Evolutionary conservation across 2,329 filamentous ascomycete species (phyloP), one percentile per base, ranked within the genome.

Genomic region (Penicillium sp.): DNA sequence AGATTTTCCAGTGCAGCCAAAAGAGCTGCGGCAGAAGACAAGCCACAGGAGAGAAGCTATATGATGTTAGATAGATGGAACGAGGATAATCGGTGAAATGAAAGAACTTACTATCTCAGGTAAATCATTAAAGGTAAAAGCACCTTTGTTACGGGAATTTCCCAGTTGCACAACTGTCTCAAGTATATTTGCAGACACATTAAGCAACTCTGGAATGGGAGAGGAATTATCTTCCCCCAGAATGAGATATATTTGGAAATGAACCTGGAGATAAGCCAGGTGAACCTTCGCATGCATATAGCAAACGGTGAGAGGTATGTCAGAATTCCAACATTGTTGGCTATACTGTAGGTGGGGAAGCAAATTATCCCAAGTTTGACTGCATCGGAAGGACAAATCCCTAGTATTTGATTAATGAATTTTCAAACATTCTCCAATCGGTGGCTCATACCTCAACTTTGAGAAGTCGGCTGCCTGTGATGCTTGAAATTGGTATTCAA

Each of bases 281-380:
- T 65, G 55, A n/a, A 65, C 55, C 42, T 65, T 65, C 2, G 49
- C 61, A 37, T 62, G 59, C 59, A 65, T 62, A 33, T 58, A 59
- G 28, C 54, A 65, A 26, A 26, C 26, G 13, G 25, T 26, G 2
- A 33, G 35, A 11, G 59, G 57, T 16, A 62, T 30, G 40, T 59
- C 57, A 4, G 61, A 62, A 40, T 52, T 38, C 64, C 64, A 65
- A 52, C 57, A 64, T 11, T 57, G 48, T 6, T 57, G 57, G 19
- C 19, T 58, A 35, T 65, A 65, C 16, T 33, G 55, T 2, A 64
- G 51, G 45, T 64, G 59, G 22, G 38, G 46, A 22, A 38, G 64
- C 33, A 65, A 46, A 14, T 45, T 48, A 16, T 58, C 48, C 64
- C 64, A 65, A 11, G 59, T 51, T 25, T 62, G 56, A 48, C 33